Conservation (phyloP, 2,329 filamentous ascomycete genomes). For the Zymoseptoria brevis region DNA sequence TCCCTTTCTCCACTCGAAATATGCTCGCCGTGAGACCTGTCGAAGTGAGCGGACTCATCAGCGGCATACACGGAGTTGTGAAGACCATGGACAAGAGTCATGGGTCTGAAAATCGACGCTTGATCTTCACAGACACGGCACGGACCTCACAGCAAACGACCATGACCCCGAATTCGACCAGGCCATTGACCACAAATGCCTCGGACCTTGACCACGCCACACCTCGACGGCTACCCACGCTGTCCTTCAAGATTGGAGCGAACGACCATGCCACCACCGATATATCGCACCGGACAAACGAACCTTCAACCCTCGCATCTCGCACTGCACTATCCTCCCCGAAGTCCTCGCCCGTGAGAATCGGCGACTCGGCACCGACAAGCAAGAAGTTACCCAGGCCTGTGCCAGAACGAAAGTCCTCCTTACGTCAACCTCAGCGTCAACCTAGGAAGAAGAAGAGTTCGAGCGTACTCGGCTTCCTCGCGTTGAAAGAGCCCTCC, state of each 20-base stretch:
- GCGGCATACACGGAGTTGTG: neutral
- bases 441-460: conserved; percentile 27
- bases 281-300: conserved; percentile 2
- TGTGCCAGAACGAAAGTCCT: neutral
- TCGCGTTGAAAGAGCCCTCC: conserved; percentile 44
- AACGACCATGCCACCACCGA: neutral
- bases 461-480: conserved; percentile 36
- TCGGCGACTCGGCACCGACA: conserved; percentile 1
- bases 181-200: conserved; percentile 1
- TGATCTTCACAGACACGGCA: conserved; percentile 3
- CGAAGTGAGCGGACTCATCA: neutral
- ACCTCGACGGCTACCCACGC: conserved; percentile 17
- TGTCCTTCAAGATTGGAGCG: conserved; percentile 16
- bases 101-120: neutral
- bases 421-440: neutral
- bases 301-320: conserved; percentile 1
- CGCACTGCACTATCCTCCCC: neutral
- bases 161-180: conserved; percentile 3
- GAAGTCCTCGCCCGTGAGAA: conserved; percentile 1
- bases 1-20: neutral
- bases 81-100: neutral
- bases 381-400: neutral
- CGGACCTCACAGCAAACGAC: conserved; percentile 3
- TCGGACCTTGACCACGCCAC: conserved; percentile 9
- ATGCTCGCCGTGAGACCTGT: neutral